These are phyloP conservation scores for Plasmopara viticola DNA, from an alignment of 352 stramenopile genomes.

Conservation along the genomic window DNA sequence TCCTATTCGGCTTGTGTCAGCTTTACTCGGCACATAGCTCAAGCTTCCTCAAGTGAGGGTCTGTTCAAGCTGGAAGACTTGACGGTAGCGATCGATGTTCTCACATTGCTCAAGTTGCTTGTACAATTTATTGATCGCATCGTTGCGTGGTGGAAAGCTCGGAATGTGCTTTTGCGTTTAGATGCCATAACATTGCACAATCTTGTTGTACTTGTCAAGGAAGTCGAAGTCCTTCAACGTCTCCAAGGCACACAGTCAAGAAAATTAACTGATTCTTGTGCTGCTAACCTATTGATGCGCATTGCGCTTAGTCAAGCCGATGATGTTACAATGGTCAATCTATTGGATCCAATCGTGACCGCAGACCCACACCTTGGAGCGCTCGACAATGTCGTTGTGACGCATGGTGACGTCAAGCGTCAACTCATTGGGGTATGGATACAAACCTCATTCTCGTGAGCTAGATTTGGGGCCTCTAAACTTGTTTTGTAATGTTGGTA, in stretches of 20 bases:
- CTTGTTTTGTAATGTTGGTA: conserved; percentile 1
- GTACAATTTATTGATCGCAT: conserved; percentile 24
- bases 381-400: conserved; percentile 17
- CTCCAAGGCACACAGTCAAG: conserved; percentile 3
- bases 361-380: conserved; percentile 29
- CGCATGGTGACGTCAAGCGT: conserved; percentile 29
- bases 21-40: conserved; percentile 31
- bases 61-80: conserved; percentile 21
- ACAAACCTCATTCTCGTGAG: background rate
- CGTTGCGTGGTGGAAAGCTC: conserved; percentile 23
- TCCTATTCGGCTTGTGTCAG: conserved; percentile 34
- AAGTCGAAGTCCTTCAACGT: conserved; percentile 33
- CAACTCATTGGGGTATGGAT: conserved; percentile 48
- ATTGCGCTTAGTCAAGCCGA: conserved; percentile 26
- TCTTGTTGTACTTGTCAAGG: conserved; percentile 41
- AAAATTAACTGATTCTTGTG: background rate
- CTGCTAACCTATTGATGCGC: conserved; percentile 12
- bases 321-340: conserved; percentile 28
- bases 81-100: conserved; percentile 20
- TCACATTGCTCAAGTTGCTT: conserved; percentile 19
- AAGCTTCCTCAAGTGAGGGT: conserved; percentile 18
- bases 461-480: background rate
- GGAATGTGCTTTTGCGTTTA: conserved; percentile 18
- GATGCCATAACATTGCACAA: conserved; percentile 36
- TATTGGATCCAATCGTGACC: conserved; percentile 41